Evolutionary conservation across 2,329 filamentous ascomycete genomes (phyloP).

Genomic region (Sclerotinia glacialis): DNA sequence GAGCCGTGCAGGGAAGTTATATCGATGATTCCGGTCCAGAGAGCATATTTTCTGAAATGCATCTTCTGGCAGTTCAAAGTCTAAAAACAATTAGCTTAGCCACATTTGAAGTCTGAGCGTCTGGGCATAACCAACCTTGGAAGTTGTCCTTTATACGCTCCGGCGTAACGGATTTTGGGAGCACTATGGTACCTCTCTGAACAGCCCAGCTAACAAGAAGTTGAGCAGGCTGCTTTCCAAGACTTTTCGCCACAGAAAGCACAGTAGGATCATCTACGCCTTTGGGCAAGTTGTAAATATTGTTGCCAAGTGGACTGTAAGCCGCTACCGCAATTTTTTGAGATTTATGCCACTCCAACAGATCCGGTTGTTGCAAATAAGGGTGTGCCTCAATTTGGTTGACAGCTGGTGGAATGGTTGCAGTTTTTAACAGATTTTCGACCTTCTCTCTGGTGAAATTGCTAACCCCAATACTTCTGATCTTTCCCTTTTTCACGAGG

Average conservation of each 20-base stretch:
- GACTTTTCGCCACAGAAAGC: slow-evolving; percentile 51
- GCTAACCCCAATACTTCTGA: slow-evolving; percentile 49
- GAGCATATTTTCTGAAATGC: slow-evolving; percentile 43
- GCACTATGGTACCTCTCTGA: slow-evolving; percentile 51
- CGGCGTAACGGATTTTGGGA: slow-evolving; percentile 55
- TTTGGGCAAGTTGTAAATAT: slow-evolving; percentile 45
- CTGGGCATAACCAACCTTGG: slow-evolving; percentile 33
- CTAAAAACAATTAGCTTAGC: slow-evolving; percentile 34
- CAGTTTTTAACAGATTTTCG: slow-evolving; percentile 47
- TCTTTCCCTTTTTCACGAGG: slow-evolving; percentile 43
- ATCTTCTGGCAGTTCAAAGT: slow-evolving; percentile 41
- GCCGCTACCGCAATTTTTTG: slow-evolving; percentile 61
- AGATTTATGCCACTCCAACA: slow-evolving; percentile 55
- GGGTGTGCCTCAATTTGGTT: slow-evolving; percentile 71
- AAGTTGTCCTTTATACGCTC: slow-evolving; percentile 49
- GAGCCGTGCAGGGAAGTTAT: slow-evolving; percentile 46
- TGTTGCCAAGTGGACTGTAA: slow-evolving; percentile 63
- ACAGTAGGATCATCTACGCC: slow-evolving; percentile 51
- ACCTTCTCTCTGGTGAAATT: slow-evolving; percentile 49
- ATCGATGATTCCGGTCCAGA: slow-evolving; percentile 43
- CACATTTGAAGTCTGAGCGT: background rate
- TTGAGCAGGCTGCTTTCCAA: slow-evolving; percentile 52
- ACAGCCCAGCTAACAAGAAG: slow-evolving; percentile 55
- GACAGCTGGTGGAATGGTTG: slow-evolving; percentile 56
- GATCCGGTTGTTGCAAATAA: slow-evolving; percentile 59